phyloP scores from a whole-genome alignment of 2,329 filamentous ascomycete genomes.

The Botrytis galanthina region DNA sequence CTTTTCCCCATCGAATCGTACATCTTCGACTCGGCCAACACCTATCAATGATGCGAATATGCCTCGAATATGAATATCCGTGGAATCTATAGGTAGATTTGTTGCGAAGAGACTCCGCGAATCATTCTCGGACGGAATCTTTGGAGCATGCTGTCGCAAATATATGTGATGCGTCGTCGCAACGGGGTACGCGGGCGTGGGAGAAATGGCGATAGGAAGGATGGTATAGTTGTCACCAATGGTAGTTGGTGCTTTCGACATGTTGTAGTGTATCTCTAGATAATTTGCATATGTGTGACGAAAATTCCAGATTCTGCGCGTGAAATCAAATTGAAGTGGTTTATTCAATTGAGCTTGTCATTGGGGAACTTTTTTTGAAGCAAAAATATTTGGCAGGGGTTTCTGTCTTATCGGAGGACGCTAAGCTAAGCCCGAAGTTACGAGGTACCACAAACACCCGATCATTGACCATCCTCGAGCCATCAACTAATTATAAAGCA shows the following conservation, averaged over 20 bases:
- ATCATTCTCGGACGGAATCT: slow-evolving; percentile 70
- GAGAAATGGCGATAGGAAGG: slow-evolving; percentile 36
- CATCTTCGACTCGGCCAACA: slow-evolving; percentile 72
- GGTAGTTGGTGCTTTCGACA: slow-evolving; percentile 27
- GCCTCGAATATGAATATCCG: slow-evolving; percentile 70
- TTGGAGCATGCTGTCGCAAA: slow-evolving; percentile 78
- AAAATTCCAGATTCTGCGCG: background rate
- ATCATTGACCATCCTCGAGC: background rate
- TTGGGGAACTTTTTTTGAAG: slow-evolving; percentile 20
- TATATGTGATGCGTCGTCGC: slow-evolving; percentile 79
- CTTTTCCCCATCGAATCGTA: slow-evolving; percentile 68
- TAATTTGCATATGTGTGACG: background rate
- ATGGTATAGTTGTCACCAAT: slow-evolving; percentile 33
- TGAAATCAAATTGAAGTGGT: background rate
- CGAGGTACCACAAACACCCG: background rate
- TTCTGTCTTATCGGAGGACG: slow-evolving; percentile 34
- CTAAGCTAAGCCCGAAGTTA: slow-evolving; percentile 23
- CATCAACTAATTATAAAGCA: slow-evolving; percentile 11
- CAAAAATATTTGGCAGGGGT: slow-evolving; percentile 27
- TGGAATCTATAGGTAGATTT: slow-evolving; percentile 83
- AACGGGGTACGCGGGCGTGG: slow-evolving; percentile 58
- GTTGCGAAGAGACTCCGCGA: slow-evolving; percentile 83
- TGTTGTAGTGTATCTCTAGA: slow-evolving; percentile 12
- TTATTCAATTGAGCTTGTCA: slow-evolving; percentile 12
- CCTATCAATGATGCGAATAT: slow-evolving; percentile 74